These are phyloP conservation scores for Ganoderma resinaceum DNA, from an alignment of 1,284 basidiomycete genomes.

Conservation along the genomic window DNA sequence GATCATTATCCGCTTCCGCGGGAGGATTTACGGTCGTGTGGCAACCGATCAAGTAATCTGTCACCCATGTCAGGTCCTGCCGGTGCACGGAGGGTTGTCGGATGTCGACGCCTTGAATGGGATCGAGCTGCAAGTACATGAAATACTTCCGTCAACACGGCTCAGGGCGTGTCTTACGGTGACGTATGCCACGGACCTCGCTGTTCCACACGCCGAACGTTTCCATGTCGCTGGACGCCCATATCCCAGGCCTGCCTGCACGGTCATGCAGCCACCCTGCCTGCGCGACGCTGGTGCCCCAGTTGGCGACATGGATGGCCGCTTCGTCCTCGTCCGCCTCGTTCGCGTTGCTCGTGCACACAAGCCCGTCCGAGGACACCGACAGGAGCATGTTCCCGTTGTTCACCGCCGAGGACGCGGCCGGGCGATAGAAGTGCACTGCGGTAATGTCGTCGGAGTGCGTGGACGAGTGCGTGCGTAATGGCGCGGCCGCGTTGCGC, in stretches of 20 bases:
- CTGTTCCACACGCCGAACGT: conserved; percentile 79
- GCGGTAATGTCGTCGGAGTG: conserved; percentile 83
- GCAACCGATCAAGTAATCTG: conserved; percentile 48
- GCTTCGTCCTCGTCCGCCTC: conserved; percentile 83
- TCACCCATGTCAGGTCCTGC: conserved; percentile 46
- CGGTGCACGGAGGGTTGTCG: conserved; percentile 45
- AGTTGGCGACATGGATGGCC: conserved; percentile 70
- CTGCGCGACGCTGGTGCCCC: conserved; percentile 78
- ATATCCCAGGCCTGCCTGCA: conserved; percentile 50
- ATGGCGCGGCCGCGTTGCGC: conserved; percentile 55
- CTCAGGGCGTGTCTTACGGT: not conserved
- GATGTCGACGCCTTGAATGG: conserved; percentile 42
- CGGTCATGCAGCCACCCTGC: conserved; percentile 65
- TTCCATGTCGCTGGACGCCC: conserved; percentile 87
- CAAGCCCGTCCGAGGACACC: conserved; percentile 75
- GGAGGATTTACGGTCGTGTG: conserved; percentile 37
- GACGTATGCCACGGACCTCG: conserved; percentile 48
- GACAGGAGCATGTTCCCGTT: conserved; percentile 59
- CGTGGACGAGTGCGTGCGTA: conserved; percentile 63
- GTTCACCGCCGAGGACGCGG: conserved; percentile 13
- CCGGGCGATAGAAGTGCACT: conserved; percentile 57
- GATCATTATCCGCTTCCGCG: conserved; percentile 38
- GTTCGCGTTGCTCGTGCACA: conserved; percentile 68
- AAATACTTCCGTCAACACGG: not conserved
- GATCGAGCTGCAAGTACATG: conserved; percentile 40